Base-by-base conservation (phyloP, 2,329 filamentous ascomycete species). In the Colletotrichum coccodes region DNA sequence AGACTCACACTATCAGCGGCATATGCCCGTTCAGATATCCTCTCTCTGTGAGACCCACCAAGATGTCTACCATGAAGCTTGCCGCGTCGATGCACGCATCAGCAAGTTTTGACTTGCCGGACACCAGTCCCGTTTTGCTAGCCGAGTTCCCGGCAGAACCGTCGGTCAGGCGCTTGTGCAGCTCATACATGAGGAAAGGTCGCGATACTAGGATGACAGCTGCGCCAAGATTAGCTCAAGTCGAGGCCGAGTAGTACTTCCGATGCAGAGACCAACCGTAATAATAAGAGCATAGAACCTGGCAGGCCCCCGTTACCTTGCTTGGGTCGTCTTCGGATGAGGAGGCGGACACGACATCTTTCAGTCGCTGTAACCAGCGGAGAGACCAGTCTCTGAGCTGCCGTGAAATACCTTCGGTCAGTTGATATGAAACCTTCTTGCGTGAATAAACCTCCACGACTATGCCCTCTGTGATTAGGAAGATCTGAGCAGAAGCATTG, bases 21-120 rank as follows among this genome's bases (percentile, higher is more conserved):
- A 84, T 82, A 9, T 82, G 79, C 0, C 81, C 79, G n/a, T 82
- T 79, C n/a, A 86, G 72, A 7, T 79, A 64, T 0, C 80, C 79
- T 11, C 78, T 77, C 50, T 84, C 76, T 2, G 86, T 81, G 4
- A 86, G 74, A 36, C 83, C 81, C 12, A 83, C 71, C 6, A 87
- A 77, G 0, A 81, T 79, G 64, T 87, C 85, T 1, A 87, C 82
- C 84, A 87, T 86, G 30, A 87, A 70, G 56, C 83, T 85, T 1
- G 85, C 86, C 0, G 86, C 85, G 57, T 87, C 86, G 38, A 88
- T 87, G 32, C 86, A 88, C 1, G 86, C 86, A 72, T 88, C 85
- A 0, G 86, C 86, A 8, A 87, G 75, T 68, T 83, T 86, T 0
- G 83, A 81, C 71, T 85, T 85, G 1, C 83, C 84, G 0, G 83